These are phyloP conservation scores for Oryza glumipatula DNA, from an alignment of 176 grass and related monocot genomes.

Conservation along the genomic window DNA sequence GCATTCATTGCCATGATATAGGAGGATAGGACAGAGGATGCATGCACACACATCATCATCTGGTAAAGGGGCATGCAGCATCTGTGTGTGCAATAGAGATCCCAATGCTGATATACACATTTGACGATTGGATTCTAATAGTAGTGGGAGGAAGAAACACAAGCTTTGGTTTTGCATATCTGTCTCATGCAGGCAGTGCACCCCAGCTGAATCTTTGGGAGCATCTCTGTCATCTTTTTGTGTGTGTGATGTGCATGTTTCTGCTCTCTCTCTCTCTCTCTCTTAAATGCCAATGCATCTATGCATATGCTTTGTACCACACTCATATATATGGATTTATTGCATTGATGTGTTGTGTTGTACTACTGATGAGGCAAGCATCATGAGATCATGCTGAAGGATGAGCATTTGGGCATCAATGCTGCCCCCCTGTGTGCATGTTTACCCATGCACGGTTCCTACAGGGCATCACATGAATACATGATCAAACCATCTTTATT, in stretches of 20 bases:
- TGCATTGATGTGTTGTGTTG: constrained; percentile 16
- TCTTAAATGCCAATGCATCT: constrained; percentile 22
- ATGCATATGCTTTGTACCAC: constrained; percentile 10
- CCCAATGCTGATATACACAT: background rate
- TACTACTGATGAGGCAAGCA: background rate
- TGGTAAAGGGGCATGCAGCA: background rate
- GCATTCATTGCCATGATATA: constrained; percentile 34
- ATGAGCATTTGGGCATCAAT: constrained; percentile 7
- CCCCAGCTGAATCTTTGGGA: background rate
- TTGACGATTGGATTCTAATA: constrained; percentile 45
- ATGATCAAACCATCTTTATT: background rate
- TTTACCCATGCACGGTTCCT: background rate
- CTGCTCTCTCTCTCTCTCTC: background rate
- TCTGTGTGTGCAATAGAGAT: constrained; percentile 31
- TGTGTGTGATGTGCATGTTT: constrained; percentile 25
- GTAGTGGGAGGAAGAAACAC: background rate
- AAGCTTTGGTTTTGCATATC: background rate
- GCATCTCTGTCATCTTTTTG: background rate
- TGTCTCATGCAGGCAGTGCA: background rate
- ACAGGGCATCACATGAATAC: background rate
- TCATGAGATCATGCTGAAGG: constrained; percentile 9
- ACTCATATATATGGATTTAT: constrained; percentile 21
- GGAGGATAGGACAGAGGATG: background rate
- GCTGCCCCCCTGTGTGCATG: background rate
- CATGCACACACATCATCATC: constrained; percentile 32